These are phyloP conservation scores for Cercospora sp. DNA, from an alignment of 2,329 filamentous ascomycete genomes.

Conservation along the genomic window DNA sequence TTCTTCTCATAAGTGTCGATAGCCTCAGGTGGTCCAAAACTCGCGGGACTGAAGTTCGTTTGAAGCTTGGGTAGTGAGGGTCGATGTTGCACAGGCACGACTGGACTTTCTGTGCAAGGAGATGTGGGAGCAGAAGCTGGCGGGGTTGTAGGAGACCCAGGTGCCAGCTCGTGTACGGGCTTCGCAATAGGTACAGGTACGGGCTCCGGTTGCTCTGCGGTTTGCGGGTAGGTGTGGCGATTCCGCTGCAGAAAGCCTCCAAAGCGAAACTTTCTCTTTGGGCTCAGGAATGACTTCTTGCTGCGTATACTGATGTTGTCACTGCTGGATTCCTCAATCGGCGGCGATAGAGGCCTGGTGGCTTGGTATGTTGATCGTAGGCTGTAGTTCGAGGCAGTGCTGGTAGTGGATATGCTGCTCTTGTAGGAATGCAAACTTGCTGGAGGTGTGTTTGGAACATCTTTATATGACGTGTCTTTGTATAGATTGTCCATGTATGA, in stretches of 20 bases:
- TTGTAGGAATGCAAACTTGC: slow-evolving; percentile 32
- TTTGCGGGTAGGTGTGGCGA: slow-evolving; percentile 32
- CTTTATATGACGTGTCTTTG: slow-evolving; percentile 23
- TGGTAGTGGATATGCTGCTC: slow-evolving; percentile 33
- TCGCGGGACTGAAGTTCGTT: slow-evolving; percentile 22
- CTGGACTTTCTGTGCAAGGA: slow-evolving; percentile 6
- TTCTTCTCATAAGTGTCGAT: slow-evolving; percentile 27
- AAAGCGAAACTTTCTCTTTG: slow-evolving; percentile 27
- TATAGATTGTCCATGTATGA: slow-evolving; percentile 39
- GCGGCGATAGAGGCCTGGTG: slow-evolving; percentile 32
- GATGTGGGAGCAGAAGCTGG: slow-evolving; percentile 14
- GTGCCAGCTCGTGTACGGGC: slow-evolving; percentile 6
- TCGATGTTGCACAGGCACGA: slow-evolving; percentile 3
- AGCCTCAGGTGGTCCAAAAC: slow-evolving; percentile 29
- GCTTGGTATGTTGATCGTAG: slow-evolving; percentile 26
- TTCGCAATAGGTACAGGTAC: slow-evolving; percentile 11
- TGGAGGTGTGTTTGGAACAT: slow-evolving; percentile 22
- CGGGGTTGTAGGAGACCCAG: slow-evolving; percentile 16
- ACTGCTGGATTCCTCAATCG: slow-evolving; percentile 30
- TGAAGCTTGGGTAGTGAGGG: slow-evolving; percentile 33
- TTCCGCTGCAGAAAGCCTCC: slow-evolving; percentile 27
- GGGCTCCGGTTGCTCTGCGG: slow-evolving; percentile 18
- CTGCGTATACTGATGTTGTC: slow-evolving; percentile 28
- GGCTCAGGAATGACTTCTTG: slow-evolving; percentile 29
- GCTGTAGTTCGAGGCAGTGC: slow-evolving; percentile 28